phyloP scores from a whole-genome alignment of 2,329 filamentous ascomycete species.

The Metarhizium album region DNA sequence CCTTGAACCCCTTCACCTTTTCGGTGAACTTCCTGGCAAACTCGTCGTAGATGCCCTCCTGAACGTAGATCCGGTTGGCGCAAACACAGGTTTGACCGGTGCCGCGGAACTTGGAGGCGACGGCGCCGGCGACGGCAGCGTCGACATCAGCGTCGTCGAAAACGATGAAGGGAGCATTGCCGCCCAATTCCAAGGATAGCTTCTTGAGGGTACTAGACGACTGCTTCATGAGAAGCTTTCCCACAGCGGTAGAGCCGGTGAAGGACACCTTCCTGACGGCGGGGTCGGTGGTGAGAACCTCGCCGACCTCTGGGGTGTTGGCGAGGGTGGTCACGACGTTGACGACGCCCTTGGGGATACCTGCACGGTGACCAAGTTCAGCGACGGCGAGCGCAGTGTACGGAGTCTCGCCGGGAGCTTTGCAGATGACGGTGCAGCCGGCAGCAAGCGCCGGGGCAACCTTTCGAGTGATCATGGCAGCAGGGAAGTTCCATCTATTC shows the following conservation, averaged over 20 bases:
- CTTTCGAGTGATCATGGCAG: conserved; percentile 65
- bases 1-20: conserved; percentile 63
- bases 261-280: conserved; percentile 86
- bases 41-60: conserved; percentile 64
- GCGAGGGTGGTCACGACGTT: conserved; percentile 74
- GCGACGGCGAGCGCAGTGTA: conserved; percentile 82
- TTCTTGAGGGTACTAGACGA: conserved; percentile 74
- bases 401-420: conserved; percentile 85
- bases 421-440: conserved; percentile 90
- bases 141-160: conserved; percentile 93
- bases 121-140: conserved; percentile 68
- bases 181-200: conserved; percentile 79
- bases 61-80: conserved; percentile 74
- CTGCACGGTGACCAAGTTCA: conserved; percentile 76
- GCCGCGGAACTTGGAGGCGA: conserved; percentile 84
- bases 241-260: conserved; percentile 65
- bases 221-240: conserved; percentile 80
- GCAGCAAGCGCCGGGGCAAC: conserved; percentile 70
- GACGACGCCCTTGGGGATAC: conserved; percentile 81
- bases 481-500: conserved; percentile 71
- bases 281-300: conserved; percentile 59
- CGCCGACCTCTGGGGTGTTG: conserved; percentile 72
- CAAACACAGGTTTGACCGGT: conserved; percentile 95
- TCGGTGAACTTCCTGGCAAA: conserved; percentile 60
- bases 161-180: conserved; percentile 92